phyloP scores from a whole-genome alignment of 2,329 filamentous ascomycete species.

The Rosellinia necatrix region DNA sequence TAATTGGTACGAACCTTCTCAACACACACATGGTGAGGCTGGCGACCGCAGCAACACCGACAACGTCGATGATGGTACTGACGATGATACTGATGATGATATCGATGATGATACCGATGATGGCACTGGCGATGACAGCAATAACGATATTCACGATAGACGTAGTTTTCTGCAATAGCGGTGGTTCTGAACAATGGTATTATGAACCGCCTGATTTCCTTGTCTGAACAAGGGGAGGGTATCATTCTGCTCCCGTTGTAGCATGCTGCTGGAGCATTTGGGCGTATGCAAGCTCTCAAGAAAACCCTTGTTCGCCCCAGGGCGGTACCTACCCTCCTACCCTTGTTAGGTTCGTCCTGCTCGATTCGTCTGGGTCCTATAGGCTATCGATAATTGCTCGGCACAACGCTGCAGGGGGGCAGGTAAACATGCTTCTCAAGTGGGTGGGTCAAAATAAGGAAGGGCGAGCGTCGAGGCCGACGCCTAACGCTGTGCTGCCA shows the following conservation, averaged over 20 bases:
- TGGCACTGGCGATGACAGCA: too few relatives aligned
- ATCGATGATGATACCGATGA: neutral
- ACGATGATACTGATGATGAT: neutral
- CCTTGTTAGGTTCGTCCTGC: neutral
- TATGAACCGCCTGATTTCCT: too few relatives aligned
- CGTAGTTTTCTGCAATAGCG: neutral
- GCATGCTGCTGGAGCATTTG: too few relatives aligned
- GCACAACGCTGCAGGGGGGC: conserved; percentile 26
- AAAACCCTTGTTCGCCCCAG: neutral
- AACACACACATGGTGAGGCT: too few relatives aligned
- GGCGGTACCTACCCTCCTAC: neutral
- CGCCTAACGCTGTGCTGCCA: conserved; percentile 30
- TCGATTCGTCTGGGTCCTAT: conserved; percentile 6
- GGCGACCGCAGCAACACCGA: too few relatives aligned
- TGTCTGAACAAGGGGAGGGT: too few relatives aligned
- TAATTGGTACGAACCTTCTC: neutral
- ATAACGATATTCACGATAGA: neutral
- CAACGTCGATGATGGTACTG: too few relatives aligned
- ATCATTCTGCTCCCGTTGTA: too few relatives aligned
- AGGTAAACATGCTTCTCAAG: conserved; percentile 28
- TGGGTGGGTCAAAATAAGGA: conserved; percentile 16
- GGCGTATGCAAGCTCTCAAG: conserved; percentile 19
- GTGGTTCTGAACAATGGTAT: too few relatives aligned
- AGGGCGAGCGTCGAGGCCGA: neutral
- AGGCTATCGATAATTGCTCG: conserved; percentile 33